Conservation (phyloP, 768 basidiomycete genomes). For the Podaxis sp. region DNA sequence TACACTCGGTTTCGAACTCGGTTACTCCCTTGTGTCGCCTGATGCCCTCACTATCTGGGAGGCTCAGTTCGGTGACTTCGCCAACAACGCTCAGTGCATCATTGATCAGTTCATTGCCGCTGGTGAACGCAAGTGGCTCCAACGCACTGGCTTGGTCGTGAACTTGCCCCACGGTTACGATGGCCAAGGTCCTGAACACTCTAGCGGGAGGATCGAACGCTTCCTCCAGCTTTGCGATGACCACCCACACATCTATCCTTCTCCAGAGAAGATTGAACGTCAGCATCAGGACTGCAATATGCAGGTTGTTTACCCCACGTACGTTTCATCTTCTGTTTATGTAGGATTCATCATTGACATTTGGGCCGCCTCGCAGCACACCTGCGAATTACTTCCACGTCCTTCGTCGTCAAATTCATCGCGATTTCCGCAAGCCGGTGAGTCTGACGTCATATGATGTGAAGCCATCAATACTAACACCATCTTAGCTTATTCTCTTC, state of each 20-base stretch:
- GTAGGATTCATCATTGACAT: neutral
- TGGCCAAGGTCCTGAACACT: slow-evolving; percentile 98
- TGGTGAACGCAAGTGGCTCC: slow-evolving; percentile 97
- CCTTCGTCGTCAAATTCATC: slow-evolving; percentile 93
- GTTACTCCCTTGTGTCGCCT: slow-evolving; percentile 97
- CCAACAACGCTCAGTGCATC: slow-evolving; percentile 95
- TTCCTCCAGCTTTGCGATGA: slow-evolving; percentile 99
- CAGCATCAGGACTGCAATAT: slow-evolving; percentile 99
- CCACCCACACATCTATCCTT: slow-evolving; percentile 89
- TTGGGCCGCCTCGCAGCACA: slow-evolving; percentile 49
- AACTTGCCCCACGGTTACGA: slow-evolving; percentile 95
- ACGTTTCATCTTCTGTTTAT: slow-evolving; percentile 29
- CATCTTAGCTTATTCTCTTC: slow-evolving; percentile 78
- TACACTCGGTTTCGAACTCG: slow-evolving; percentile 93
- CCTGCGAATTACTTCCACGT: slow-evolving; percentile 99
- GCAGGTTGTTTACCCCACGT: slow-evolving; percentile 98
- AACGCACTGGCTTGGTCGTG: slow-evolving; percentile 88
- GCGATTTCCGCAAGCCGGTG: slow-evolving; percentile 97
- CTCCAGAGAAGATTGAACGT: slow-evolving; percentile 83
- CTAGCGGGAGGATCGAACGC: slow-evolving; percentile 90
- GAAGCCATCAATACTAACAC: neutral
- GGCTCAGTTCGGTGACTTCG: slow-evolving; percentile 98
- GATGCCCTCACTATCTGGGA: slow-evolving; percentile 95
- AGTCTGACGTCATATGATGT: slow-evolving; percentile 20
- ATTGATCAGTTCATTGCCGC: slow-evolving; percentile 99